A percentile compares a stretch with the other conserved stretches of the same genome.
Evolutionary conservation across 768 basidiomycete genomes (phyloP).

Genomic region (Russula dissimulans): DNA sequence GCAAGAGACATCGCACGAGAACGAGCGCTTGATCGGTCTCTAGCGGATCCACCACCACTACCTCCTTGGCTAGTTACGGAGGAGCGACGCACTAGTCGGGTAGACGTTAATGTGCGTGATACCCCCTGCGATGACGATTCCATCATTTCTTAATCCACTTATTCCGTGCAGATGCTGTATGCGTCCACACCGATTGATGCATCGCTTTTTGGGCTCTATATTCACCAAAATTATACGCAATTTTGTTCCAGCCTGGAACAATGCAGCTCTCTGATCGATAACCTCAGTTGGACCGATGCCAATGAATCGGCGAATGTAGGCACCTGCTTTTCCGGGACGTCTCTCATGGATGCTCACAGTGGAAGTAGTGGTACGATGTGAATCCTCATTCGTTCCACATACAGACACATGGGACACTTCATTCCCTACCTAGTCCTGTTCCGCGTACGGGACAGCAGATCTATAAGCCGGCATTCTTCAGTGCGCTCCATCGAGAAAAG

Average conservation of each 20-base stretch:
- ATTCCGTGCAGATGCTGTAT: conserved; percentile 47
- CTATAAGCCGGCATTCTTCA: conserved; percentile 83
- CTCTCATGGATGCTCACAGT: background rate
- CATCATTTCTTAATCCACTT: background rate
- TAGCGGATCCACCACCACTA: conserved; percentile 47
- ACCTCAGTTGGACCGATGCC: conserved; percentile 69
- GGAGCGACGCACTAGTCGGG: conserved; percentile 57
- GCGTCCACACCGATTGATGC: conserved; percentile 87
- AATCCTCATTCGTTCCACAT: conserved; percentile 86
- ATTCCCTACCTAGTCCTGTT: conserved; percentile 82
- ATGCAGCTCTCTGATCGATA: conserved; percentile 58
- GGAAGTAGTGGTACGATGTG: conserved; percentile 48
- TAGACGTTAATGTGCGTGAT: conserved; percentile 60
- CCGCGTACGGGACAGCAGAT: conserved; percentile 69
- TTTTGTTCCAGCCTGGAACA: conserved; percentile 77
- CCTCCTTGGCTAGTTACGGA: conserved; percentile 53
- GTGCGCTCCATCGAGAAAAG: conserved; percentile 44
- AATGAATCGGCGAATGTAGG: conserved; percentile 48
- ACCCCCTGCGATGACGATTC: background rate
- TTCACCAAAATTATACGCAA: conserved; percentile 89
- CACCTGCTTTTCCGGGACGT: background rate
- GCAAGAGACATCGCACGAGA: conserved; percentile 58
- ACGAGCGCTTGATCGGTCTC: conserved; percentile 42
- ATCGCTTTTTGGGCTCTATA: conserved; percentile 77
- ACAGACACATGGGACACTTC: conserved; percentile 72